Conservation (phyloP, 2,329 filamentous ascomycete species). For the Colletotrichum sp. region DNA sequence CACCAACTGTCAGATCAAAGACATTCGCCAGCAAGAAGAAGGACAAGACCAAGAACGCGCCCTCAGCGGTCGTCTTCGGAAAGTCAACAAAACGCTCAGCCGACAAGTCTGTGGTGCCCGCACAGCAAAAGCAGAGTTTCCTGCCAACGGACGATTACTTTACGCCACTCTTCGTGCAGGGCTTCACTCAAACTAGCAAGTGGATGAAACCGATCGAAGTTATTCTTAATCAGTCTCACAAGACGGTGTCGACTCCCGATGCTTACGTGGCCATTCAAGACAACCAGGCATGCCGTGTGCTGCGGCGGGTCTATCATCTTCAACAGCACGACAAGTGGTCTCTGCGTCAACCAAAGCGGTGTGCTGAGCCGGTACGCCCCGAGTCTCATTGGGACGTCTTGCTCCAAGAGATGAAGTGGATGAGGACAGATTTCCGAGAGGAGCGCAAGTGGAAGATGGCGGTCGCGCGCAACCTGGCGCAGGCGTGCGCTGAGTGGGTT, state of each 20-base stretch:
- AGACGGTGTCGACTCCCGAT: slow-evolving; percentile 87
- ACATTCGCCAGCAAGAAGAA: slow-evolving; percentile 46
- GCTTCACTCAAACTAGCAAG: slow-evolving; percentile 57
- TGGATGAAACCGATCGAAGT: slow-evolving; percentile 72
- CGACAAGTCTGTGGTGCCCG: slow-evolving; percentile 50
- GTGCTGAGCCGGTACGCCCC: slow-evolving; percentile 78
- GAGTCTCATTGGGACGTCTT: slow-evolving; percentile 85
- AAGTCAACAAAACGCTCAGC: slow-evolving; percentile 61
- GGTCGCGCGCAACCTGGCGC: slow-evolving; percentile 78
- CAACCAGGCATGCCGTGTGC: slow-evolving; percentile 83
- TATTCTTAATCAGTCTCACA: slow-evolving; percentile 82
- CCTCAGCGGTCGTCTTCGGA: slow-evolving; percentile 80
- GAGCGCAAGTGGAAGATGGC: slow-evolving; percentile 93
- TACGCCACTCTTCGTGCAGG: slow-evolving; percentile 65
- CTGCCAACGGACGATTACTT: slow-evolving; percentile 67
- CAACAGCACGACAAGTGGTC: slow-evolving; percentile 95
- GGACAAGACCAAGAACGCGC: slow-evolving; percentile 66
- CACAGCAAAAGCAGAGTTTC: slow-evolving; percentile 43
- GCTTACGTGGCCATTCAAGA: slow-evolving; percentile 84
- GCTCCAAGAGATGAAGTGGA: slow-evolving; percentile 94
- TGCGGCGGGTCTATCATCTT: slow-evolving; percentile 86
- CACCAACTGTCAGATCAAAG: slow-evolving; percentile 37
- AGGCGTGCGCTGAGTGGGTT: slow-evolving; percentile 85
- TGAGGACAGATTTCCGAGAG: slow-evolving; percentile 94
- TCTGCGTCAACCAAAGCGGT: slow-evolving; percentile 84